Evolutionary conservation across 2,329 filamentous ascomycete species (phyloP), one percentile per base, ranked within the genome.

Genomic region (Curvularia spicifera): DNA sequence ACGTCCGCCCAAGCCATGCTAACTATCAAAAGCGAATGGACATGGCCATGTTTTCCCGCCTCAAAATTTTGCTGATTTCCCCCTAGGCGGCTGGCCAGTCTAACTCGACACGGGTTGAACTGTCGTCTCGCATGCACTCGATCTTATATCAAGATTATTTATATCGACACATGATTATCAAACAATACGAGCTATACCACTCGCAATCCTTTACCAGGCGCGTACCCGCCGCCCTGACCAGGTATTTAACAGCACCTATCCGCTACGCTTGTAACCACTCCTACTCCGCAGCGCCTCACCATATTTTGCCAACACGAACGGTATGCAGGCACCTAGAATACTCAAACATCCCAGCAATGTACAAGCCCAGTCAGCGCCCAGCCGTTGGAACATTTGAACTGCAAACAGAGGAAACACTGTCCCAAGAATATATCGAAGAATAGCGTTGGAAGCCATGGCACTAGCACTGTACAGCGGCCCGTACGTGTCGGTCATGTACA

Each of bases 361-460:
- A 40, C 57, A 63, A 12, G 58, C 53, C 58, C 60, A 66, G 7
- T 62, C 51, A 6, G 53, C 40, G 2, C 58, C 59, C 4, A 65
- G 13, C 3, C 42, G 10, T 6, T 45, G 49, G n/a, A 60, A 65
- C 60, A 70, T 71, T 58, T 86, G 84, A 1, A 88, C 74, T 0
- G 85, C 83, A 62, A 89, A 89, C 0, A 89, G 70, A 0, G 87
- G 87, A 53, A 89, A 89, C 0, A 79, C 82, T 1, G 81, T 83
- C 0, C 83, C 84, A 7, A 88, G 78, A 0, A 72, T 71, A 60
- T 88, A 89, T 24, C 87, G 75, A 1, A 83, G 76, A 10, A 89
- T 75, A 1, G 83, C 82, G 59, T 88, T 89, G 1, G 87, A 87
- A 6, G 83, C 85, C 48, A 84, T 76, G 0, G 85, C 85, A 57